Percentiles rank a stretch among this genome's conserved stretches.
Evolutionary conservation across 164 flowering plant species (phyloP).

Genomic region (Euptelea pleiosperma): DNA sequence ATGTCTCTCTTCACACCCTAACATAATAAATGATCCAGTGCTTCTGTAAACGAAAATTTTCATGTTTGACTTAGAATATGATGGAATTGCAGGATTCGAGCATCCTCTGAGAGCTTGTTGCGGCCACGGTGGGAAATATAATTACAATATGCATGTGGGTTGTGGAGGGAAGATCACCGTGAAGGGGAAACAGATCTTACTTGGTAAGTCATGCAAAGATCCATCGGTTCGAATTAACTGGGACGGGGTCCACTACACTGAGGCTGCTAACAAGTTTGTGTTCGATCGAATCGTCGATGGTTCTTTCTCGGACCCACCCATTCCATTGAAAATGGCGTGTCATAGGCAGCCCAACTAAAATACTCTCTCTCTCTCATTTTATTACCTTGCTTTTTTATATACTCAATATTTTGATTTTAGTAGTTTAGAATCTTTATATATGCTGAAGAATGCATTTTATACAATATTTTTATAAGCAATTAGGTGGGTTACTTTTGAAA

Average conservation of each 20-base stretch:
- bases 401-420: no score
- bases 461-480: no score
- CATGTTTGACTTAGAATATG: background rate
- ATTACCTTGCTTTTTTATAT: no score
- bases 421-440: no score
- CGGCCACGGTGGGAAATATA: constrained; percentile 85
- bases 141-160: constrained; percentile 44
- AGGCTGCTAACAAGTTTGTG: constrained; percentile 72
- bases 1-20: background rate
- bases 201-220: constrained; percentile 52
- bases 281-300: constrained; percentile 54
- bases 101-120: constrained; percentile 60
- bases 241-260: constrained; percentile 84
- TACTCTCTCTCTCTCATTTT: background rate
- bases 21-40: background rate
- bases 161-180: constrained; percentile 52
- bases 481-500: no score
- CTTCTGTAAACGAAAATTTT: background rate
- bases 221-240: constrained; percentile 53
- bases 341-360: constrained; percentile 12
- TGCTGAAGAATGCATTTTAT: no score
- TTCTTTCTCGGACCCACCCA: constrained; percentile 55
- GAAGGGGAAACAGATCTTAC: constrained; percentile 42
- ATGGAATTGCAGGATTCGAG: constrained; percentile 45
- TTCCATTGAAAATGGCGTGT: constrained; percentile 41